phyloP scores from a whole-genome alignment of 495 filamentous ascomycete species.

The Penicillium antarcticum region DNA sequence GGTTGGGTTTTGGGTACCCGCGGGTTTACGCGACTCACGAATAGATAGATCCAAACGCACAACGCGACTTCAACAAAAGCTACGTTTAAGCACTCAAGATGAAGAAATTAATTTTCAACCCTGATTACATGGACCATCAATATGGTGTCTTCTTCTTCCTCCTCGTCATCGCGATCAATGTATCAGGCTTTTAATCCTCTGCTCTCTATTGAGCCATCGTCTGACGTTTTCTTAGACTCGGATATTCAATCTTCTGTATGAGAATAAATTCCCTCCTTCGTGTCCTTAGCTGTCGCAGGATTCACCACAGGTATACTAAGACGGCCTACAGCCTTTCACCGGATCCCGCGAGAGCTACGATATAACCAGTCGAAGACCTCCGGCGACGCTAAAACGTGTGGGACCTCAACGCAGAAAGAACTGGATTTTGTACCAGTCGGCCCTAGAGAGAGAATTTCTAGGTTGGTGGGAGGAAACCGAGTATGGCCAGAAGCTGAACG shows the following conservation, averaged over 20 bases:
- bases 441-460: not conserved
- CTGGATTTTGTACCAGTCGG: not conserved
- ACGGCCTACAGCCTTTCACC: not conserved
- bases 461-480: constrained; percentile 2
- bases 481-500: not conserved
- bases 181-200: not conserved
- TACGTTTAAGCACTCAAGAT: no score
- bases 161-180: not conserved
- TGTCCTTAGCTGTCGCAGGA: not conserved
- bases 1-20: constrained; percentile 1
- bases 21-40: not conserved
- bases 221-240: not conserved
- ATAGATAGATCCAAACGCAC: constrained; percentile 1
- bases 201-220: constrained; percentile 1
- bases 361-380: not conserved
- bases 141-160: not conserved
- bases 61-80: not conserved
- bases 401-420: constrained; percentile 1
- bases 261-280: not conserved
- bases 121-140: not conserved
- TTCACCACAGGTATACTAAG: not conserved
- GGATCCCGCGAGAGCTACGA: not conserved
- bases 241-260: not conserved
- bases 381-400: not conserved
- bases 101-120: not conserved